phyloP scores from a whole-genome alignment of 768 basidiomycete genomes.

The Russula brevipes region DNA sequence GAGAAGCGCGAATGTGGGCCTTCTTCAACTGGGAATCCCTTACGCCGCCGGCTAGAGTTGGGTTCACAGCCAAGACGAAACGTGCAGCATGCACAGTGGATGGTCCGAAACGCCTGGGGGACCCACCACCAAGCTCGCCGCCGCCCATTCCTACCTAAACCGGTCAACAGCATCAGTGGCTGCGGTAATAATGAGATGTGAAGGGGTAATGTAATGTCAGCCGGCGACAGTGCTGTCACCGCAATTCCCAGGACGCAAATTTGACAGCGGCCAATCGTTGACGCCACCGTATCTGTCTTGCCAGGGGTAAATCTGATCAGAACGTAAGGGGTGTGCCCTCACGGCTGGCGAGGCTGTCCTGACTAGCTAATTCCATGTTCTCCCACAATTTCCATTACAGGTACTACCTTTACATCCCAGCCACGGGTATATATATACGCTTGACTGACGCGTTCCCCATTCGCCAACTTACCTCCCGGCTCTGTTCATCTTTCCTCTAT shows the following conservation, averaged over 20 bases:
- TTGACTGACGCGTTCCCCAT: background rate
- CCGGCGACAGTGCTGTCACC: conserved; percentile 1
- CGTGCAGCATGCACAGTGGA: background rate
- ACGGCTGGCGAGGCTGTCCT: background rate
- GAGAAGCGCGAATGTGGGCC: too few species aligned
- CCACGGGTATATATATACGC: background rate
- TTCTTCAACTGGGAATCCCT: background rate
- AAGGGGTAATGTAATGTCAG: background rate
- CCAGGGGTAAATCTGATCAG: conserved; percentile 7
- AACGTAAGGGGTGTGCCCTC: background rate
- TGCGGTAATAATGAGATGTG: conserved; percentile 6
- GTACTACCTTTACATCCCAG: background rate
- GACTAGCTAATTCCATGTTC: background rate
- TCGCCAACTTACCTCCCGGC: background rate
- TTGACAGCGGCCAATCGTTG: background rate
- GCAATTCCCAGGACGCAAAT: background rate
- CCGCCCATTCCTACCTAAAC: background rate
- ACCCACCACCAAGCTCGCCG: background rate
- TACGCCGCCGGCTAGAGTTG: background rate
- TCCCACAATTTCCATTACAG: background rate
- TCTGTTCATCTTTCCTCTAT: background rate
- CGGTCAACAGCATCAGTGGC: background rate
- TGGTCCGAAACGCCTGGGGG: background rate
- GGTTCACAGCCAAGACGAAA: background rate
- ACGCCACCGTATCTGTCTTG: background rate